Evolutionary conservation across 2,329 filamentous ascomycete genomes (phyloP).

Genomic region (Dothidotthia symphoricarpi): DNA sequence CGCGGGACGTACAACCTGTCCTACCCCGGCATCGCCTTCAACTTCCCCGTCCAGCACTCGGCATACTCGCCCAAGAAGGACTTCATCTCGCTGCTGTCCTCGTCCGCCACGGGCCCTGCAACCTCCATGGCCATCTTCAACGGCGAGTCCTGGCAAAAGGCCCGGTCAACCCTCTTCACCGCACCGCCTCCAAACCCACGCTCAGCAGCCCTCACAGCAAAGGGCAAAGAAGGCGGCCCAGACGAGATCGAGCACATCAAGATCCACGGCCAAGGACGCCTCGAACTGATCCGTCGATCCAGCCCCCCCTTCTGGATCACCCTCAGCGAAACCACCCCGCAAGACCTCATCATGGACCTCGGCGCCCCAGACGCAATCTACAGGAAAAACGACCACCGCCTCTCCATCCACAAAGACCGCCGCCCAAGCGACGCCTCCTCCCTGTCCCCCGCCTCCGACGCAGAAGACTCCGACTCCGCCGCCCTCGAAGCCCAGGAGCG

Average conservation of each 20-base stretch:
- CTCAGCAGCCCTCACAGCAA: slow-evolving; percentile 62
- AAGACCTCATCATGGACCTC: slow-evolving; percentile 86
- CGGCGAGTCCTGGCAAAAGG: slow-evolving; percentile 87
- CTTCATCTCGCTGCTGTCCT: slow-evolving; percentile 81
- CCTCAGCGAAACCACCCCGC: slow-evolving; percentile 83
- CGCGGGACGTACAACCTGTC: slow-evolving; percentile 84
- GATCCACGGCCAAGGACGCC: slow-evolving; percentile 72
- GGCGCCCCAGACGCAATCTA: slow-evolving; percentile 94
- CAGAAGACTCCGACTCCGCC: slow-evolving; percentile 45
- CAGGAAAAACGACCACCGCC: slow-evolving; percentile 81
- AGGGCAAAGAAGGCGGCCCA: slow-evolving; percentile 74
- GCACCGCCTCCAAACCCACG: slow-evolving; percentile 72
- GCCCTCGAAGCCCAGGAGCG: slow-evolving; percentile 60
- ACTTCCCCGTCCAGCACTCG: slow-evolving; percentile 73
- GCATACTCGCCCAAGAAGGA: slow-evolving; percentile 75
- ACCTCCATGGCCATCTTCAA: slow-evolving; percentile 88
- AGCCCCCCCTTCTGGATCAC: slow-evolving; percentile 67
- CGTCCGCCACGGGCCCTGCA: slow-evolving; percentile 71
- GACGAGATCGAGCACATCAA: slow-evolving; percentile 83
- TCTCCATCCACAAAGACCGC: slow-evolving; percentile 70
- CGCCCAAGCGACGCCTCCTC: slow-evolving; percentile 39
- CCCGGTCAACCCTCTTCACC: slow-evolving; percentile 73
- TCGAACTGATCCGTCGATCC: slow-evolving; percentile 75
- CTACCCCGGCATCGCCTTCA: slow-evolving; percentile 92
- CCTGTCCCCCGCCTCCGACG: slow-evolving; percentile 45